Percentiles rank a stretch among this genome's conserved stretches.
phyloP scores from a whole-genome alignment of 208 protist genomes.

The Trypanosoma melophagium region DNA sequence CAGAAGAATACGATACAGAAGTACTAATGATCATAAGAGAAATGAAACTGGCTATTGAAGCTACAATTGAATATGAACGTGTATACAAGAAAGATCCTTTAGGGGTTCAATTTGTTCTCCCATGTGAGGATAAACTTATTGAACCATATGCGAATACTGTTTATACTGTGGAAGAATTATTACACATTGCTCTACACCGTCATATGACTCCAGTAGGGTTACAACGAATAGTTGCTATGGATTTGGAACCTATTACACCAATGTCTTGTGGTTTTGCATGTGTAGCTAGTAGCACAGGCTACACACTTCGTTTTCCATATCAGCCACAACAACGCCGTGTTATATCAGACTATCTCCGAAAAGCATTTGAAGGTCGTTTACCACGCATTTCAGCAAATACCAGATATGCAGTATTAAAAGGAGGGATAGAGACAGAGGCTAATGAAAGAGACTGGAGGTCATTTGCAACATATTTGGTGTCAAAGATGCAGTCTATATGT shows the following conservation, averaged over 20 bases:
- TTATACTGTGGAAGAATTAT: constrained; percentile 66
- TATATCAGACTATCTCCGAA: constrained; percentile 48
- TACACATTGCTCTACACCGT: constrained; percentile 56
- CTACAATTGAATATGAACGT: constrained; percentile 64
- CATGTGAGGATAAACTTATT: constrained; percentile 51
- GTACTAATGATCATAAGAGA: constrained; percentile 58
- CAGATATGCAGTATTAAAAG: constrained; percentile 77
- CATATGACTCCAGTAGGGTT: constrained; percentile 54
- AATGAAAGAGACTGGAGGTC: constrained; percentile 86
- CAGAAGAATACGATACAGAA: constrained; percentile 64
- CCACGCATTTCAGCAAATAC: constrained; percentile 48
- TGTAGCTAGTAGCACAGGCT: constrained; percentile 80
- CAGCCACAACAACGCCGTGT: constrained; percentile 67
- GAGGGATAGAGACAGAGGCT: constrained; percentile 67
- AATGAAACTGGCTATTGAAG: constrained; percentile 52
- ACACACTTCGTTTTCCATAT: constrained; percentile 77
- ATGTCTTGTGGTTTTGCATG: constrained; percentile 63
- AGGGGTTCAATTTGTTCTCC: constrained; percentile 57
- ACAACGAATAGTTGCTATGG: constrained; percentile 78
- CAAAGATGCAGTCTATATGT: constrained; percentile 63
- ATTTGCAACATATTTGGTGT: constrained; percentile 72
- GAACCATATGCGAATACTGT: constrained; percentile 73
- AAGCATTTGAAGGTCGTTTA: constrained; percentile 77
- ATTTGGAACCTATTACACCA: constrained; percentile 74
- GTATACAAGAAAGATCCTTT: constrained; percentile 48